Percentiles rank a stretch among this genome's conserved stretches.
Evolutionary conservation across 306 rosid genomes (phyloP).

Genomic region (Mimosa pudica): DNA sequence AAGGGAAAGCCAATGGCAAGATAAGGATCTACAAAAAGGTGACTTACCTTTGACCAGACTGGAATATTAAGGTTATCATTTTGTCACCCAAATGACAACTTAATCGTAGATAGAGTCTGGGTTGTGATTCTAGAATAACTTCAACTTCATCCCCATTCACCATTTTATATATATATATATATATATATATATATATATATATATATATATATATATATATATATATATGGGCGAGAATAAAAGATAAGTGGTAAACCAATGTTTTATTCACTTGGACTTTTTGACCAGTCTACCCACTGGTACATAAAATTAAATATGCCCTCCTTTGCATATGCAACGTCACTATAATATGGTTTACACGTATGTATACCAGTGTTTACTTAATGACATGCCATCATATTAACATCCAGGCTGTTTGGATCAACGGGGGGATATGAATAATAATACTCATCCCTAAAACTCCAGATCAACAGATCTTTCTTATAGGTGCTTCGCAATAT

Average conservation of each 20-base stretch:
- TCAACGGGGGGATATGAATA: too few relatives aligned
- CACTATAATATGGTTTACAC: not conserved
- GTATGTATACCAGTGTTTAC: not conserved
- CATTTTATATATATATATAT: not conserved
- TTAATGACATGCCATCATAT: not conserved
- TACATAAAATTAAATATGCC: not conserved
- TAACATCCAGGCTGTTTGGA: too few relatives aligned
- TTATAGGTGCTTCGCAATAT: too few relatives aligned
- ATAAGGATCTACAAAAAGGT: not conserved
- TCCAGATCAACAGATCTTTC: too few relatives aligned
- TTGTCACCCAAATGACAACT: not conserved
- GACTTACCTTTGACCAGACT: conserved; percentile 23
- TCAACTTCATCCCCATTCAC: not conserved
- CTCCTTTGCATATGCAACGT: not conserved
- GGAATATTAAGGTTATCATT: conserved; percentile 2
- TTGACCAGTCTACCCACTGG: not conserved
- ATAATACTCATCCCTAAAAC: too few relatives aligned
- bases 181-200: not conserved
- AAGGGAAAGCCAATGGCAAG: not conserved
- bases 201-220: not conserved
- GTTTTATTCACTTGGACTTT: not conserved
- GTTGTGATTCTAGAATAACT: conserved; percentile 22
- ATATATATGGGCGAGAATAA: not conserved
- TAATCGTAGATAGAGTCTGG: not conserved
- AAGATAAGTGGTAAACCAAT: not conserved